Conservation (phyloP, 495 filamentous ascomycete species). For the Penicillium simplicissimum region DNA sequence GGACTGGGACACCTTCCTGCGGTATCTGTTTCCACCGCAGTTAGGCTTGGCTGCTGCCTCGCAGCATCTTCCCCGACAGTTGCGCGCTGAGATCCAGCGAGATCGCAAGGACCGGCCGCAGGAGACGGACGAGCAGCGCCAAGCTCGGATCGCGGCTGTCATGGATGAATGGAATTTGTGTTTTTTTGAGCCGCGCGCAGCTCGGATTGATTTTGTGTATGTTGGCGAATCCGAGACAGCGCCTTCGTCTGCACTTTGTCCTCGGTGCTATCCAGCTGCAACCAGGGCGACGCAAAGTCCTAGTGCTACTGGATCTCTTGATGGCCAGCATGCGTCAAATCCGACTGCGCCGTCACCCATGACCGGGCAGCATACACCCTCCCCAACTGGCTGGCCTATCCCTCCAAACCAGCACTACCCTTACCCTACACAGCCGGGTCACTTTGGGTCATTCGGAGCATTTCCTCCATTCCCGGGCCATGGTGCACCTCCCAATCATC, state of each 20-base stretch:
- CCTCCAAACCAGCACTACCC: conserved; percentile 23
- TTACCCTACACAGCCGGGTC: conserved; percentile 12
- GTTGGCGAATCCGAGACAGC: conserved; percentile 40
- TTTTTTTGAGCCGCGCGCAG: conserved; percentile 49
- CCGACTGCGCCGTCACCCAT: conserved; percentile 19
- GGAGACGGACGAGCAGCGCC: conserved; percentile 47
- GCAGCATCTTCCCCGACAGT: conserved; percentile 41
- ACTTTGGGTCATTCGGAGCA: conserved; percentile 24
- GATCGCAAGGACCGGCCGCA: conserved; percentile 46
- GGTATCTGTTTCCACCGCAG: conserved; percentile 48
- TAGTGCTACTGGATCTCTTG: conserved; percentile 10
- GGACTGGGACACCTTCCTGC: conserved; percentile 55
- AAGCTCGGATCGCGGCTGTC: conserved; percentile 42
- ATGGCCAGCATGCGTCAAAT: conserved; percentile 9
- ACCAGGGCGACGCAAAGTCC: conserved; percentile 33
- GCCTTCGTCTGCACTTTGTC: conserved; percentile 46
- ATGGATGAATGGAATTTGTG: conserved; percentile 55
- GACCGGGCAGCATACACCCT: conserved; percentile 19
- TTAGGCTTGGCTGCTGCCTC: conserved; percentile 43
- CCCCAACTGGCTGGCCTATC: conserved; percentile 20
- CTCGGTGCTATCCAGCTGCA: conserved; percentile 47
- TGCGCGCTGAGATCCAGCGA: conserved; percentile 43
- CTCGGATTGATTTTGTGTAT: conserved; percentile 41
- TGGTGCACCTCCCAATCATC: conserved; percentile 23
- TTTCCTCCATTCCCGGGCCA: conserved; percentile 13